Evolutionary conservation across 441 rosid species (phyloP), one percentile per base, ranked within the genome.

Genomic region (Populus hybrid): DNA sequence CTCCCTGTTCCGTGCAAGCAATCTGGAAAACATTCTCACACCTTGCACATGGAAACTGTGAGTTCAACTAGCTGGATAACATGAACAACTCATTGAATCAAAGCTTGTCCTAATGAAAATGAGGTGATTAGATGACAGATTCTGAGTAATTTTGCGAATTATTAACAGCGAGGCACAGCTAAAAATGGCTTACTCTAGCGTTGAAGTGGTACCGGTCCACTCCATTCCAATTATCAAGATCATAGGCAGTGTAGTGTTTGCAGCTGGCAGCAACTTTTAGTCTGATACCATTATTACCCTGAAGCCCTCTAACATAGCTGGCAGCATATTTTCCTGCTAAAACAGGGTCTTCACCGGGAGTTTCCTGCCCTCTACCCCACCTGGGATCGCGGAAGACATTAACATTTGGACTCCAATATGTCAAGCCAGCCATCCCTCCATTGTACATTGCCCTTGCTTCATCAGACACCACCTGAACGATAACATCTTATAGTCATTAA

Each of bases 391-490:
- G 85, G 66, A 95, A 88, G 32, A 95, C 88, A 80, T 95, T 95
- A 12, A 95, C 98, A 68, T 95, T 95, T 8, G 99, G 99, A 85
- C 98, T 94, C 99, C 98, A 95, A 28, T 84, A 95, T 0, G 99
- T 95, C 75, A 95, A 86, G 77, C 99, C 99, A 3, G 95, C 98
- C 83, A 50, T 26, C 23, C 98, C 99, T 10, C 95, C 97, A 32
- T 95, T 95, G 80, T 90, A 94, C 98, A 95, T 95, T 18, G 98
- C 99, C 77, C 99, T 87, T 53, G 97, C 99, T 83, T 95, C 99
- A 76, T 93, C 94, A 3, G 99, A 95, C 77, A 95, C 99, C 38
- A 89, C 97, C 99, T 94, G 85, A 75, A 70, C 3, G 70, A 30
- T 63, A 63, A 61, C 21, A 21, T 61, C 28, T 50, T 50, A 0